Evolutionary conservation across 2,329 filamentous ascomycete species (phyloP), one percentile per base, ranked within the genome.

Genomic region (Blumeriella jaapii): DNA sequence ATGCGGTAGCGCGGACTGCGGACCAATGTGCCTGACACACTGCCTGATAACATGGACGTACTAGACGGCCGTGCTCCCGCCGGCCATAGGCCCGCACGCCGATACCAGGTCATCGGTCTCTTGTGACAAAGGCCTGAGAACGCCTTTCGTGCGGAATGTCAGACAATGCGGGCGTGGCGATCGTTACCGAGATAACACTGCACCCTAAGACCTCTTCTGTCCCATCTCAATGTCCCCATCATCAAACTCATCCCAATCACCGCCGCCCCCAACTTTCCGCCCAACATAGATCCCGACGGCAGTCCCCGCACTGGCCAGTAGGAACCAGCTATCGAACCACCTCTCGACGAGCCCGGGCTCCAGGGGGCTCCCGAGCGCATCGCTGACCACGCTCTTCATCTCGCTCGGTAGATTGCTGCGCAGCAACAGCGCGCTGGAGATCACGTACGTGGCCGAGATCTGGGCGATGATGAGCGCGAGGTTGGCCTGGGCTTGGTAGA

Each of bases 271-370:
- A 52, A 84, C 61, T 53, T 73, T 77, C 42, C 74, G 67, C 0
- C 81, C 80, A 3, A 86, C 55, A 67, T 79, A 82, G 14, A 93
- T 75, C 0, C 82, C 83, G n/a, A 71, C 52, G 1, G 68, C 75
- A 1, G 84, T 91, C 9, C 69, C 52, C 0, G 65, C 61, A 42
- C 77, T 80, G 4, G 79, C 78, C 2, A 76, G 55, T 37, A 93
- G 58, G 56, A 93, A 93, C 78, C 84, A 89, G 6, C 74, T 77
- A 56, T 93, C 85, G 48, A 93, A 93, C 85, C 85, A 93, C 18
- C 72, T 67, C 51, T 93, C 77, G 4, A 83, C 79, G 50, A 83
- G 84, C 0, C 65, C 64, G 2, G 50, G 51, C 50, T 83, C 78
- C 6, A 93, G 64, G 11, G 83, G 81, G 13, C 81, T 82, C 27